phyloP scores from a whole-genome alignment of 2,329 filamentous ascomycete species.

The Botrytis galanthina region DNA sequence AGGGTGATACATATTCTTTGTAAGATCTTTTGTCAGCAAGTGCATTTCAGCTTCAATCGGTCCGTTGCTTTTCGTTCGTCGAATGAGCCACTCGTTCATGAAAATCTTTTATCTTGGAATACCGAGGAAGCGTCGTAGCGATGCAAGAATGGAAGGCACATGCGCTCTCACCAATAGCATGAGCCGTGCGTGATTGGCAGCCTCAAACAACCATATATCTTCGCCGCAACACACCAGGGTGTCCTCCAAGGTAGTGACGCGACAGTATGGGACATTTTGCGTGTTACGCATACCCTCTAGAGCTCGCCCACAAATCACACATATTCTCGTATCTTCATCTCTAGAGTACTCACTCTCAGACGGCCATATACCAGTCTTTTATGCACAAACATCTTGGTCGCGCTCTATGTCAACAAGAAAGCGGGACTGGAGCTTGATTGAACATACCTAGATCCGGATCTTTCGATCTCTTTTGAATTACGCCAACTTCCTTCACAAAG shows the following conservation, averaged over 20 bases:
- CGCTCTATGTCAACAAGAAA: neutral
- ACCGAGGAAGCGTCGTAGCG: neutral
- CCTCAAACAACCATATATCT: neutral
- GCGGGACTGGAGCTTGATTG: neutral
- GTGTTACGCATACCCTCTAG: neutral
- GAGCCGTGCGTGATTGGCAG: neutral
- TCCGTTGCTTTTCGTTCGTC: neutral
- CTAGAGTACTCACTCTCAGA: neutral
- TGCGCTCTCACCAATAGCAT: neutral
- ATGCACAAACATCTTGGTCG: neutral
- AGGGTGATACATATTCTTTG: neutral
- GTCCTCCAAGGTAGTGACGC: neutral
- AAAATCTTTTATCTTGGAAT: neutral
- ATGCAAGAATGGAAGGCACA: neutral
- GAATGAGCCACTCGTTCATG: neutral
- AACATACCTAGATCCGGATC: neutral
- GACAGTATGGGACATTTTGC: neutral
- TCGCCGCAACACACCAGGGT: neutral
- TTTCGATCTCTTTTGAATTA: neutral
- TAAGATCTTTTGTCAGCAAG: conserved; percentile 6
- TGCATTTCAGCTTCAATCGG: conserved; percentile 1
- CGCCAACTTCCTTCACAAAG: neutral
- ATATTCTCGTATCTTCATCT: neutral
- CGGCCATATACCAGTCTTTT: neutral
- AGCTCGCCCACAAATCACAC: neutral